Evolutionary conservation across 352 stramenopile genomes (phyloP), one percentile per base, ranked within the genome.

Genomic region (Phytophthora tentaculata): DNA sequence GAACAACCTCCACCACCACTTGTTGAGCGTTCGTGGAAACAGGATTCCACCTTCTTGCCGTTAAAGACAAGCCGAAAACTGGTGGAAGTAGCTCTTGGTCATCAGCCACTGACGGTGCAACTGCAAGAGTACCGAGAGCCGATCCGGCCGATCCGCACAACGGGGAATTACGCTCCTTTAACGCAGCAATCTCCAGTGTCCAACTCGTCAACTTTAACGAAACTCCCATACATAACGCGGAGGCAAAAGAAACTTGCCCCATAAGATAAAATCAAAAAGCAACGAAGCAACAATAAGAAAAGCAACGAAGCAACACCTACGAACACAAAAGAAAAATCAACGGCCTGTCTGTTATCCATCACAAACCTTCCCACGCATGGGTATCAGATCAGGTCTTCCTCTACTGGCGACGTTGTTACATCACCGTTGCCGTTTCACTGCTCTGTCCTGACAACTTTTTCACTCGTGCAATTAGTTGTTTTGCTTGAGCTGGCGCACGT

Each of bases 401-500:
- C 64, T 70, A 70, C 69, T 74, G 26, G 24, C 58, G 28, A 58
- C 41, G 47, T 59, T 48, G 56, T 23, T 51, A 29, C 9, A 50
- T 43, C 35, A 53, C 10, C 29, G 35, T 23, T 48, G 41, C 41
- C 9, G 17, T 22, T 45, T 45, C 39, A 14, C 14, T 39, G 32
- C 5, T 3, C 7, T 39, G 32, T 53, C n/a, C 9, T 45, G 10
- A 60, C 45, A 22, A 28, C 50, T 41, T 62, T 50, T 28, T 39
- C 16, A 16, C 49, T 43, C 28, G 63, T 56, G 55, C 49, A 44
- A 53, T 82, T 86, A 91, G 45, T 90, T 89, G 56, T 73, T 84
- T 64, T 94, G 79, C 74, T 97, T 97, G 23, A 96, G 72, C 66
- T 90, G 86, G 63, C 89, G 88, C 68, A 97, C 89, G 62, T 90